Percentiles rank a stretch among this genome's conserved stretches.
Evolutionary conservation across 2,329 filamentous ascomycete species (phyloP).

Genomic region (Thelonectria rubi): DNA sequence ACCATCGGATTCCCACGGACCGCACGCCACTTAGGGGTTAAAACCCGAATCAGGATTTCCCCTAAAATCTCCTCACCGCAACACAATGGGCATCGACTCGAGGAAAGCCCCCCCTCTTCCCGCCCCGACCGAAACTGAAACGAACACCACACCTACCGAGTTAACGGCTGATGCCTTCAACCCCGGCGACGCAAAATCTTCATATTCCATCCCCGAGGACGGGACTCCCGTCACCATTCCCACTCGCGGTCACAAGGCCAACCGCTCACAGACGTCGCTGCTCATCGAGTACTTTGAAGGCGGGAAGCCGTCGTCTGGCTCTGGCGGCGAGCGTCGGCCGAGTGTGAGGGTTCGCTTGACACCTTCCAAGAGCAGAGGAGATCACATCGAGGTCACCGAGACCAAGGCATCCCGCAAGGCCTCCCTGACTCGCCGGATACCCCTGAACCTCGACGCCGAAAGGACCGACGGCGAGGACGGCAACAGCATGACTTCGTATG

Average conservation of each 20-base stretch:
- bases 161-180: slow-evolving; percentile 72
- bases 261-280: slow-evolving; percentile 84
- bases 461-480: slow-evolving; percentile 67
- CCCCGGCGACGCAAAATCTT: slow-evolving; percentile 74
- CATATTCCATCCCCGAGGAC: slow-evolving; percentile 85
- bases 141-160: slow-evolving; percentile 68
- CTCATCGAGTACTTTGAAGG: slow-evolving; percentile 96
- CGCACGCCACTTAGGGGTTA: slow-evolving; percentile 32
- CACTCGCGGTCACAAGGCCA: slow-evolving; percentile 70
- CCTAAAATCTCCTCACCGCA: slow-evolving; percentile 35
- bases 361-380: slow-evolving; percentile 71
- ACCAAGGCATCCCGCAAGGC: slow-evolving; percentile 77
- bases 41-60: slow-evolving; percentile 26
- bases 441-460: slow-evolving; percentile 56
- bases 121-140: slow-evolving; percentile 79
- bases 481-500: slow-evolving; percentile 75
- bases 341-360: slow-evolving; percentile 84
- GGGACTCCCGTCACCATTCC: slow-evolving; percentile 92
- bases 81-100: slow-evolving; percentile 64
- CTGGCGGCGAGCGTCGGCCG: slow-evolving; percentile 73
- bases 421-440: slow-evolving; percentile 63
- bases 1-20: slow-evolving; percentile 25
- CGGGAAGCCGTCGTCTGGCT: slow-evolving; percentile 65
- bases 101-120: slow-evolving; percentile 74
- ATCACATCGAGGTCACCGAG: slow-evolving; percentile 87